Evolutionary conservation across 1,139 yeast genomes (phyloP).

Genomic region (Yamadazyma spencermartinsiae): DNA sequence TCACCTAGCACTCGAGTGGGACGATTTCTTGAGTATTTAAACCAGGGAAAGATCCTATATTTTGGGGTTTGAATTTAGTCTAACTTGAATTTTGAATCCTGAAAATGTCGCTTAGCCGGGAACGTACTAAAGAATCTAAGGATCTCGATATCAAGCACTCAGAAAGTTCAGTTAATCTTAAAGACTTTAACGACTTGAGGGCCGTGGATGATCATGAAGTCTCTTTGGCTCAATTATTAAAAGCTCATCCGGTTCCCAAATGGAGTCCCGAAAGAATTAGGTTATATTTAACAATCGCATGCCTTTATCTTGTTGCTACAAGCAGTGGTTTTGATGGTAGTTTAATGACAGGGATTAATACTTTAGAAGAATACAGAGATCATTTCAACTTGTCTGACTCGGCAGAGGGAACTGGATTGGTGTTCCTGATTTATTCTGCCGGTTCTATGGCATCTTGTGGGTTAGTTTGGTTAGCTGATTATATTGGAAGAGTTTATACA

Average conservation of each 20-base stretch:
- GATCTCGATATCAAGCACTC: slow-evolving; percentile 2
- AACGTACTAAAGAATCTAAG: no score
- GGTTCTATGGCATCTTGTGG: no score
- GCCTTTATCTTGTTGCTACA: slow-evolving; percentile 14
- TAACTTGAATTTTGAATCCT: no score
- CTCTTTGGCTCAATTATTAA: slow-evolving; percentile 3
- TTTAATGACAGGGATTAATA: slow-evolving; percentile 15
- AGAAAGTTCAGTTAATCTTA: slow-evolving; percentile 1
- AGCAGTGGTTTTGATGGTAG: slow-evolving; percentile 17
- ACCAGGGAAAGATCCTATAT: no score
- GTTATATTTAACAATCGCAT: background rate
- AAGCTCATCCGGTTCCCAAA: slow-evolving; percentile 1
- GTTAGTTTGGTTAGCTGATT: no score
- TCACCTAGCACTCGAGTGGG: no score
- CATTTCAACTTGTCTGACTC: slow-evolving; percentile 11
- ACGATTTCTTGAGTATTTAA: no score
- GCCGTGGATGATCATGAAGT: slow-evolving; percentile 4
- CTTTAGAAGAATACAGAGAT: slow-evolving; percentile 14
- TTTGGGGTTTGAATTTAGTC: no score
- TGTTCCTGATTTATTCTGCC: slow-evolving; percentile 15
- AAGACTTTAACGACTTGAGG: slow-evolving; percentile 1
- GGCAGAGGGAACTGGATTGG: slow-evolving; percentile 16
- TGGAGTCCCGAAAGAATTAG: slow-evolving; percentile 1
- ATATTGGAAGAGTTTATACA: slow-evolving; percentile 13
- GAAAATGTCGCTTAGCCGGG: no score